Base-by-base conservation (phyloP, 2,329 filamentous ascomycete species). In the Pseudogymnoascus sp. region DNA sequence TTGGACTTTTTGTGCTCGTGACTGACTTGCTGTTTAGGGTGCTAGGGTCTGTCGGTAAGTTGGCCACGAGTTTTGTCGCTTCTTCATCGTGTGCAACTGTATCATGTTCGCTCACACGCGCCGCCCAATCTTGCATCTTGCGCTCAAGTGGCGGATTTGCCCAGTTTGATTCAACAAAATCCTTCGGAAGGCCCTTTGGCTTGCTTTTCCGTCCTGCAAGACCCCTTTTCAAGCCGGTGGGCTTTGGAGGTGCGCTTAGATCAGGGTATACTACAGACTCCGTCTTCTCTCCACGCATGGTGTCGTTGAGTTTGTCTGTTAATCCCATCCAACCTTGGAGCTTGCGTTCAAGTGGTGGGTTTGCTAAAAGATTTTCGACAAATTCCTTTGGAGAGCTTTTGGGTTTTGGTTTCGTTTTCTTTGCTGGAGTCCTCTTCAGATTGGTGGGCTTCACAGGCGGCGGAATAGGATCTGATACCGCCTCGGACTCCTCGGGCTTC, bases 61-160 rank as follows among this genome's bases (percentile, higher is more conserved):
- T 12, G 1, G 47, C 28, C 47, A 18, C 28, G 11, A 53, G 47
- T 53, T 53, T 28, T 53, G 47, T 33, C n/a, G 47, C 47, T 33
- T 53, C 14, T 53, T 53, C 47, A 20, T 53, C 47, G 28, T 53
- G 47, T 35, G 47, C 7, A 53, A 53, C 47, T 18, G 47, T 35
- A 14, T 53, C 47, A 12, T 53, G 28, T 20, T 15, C 47, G 9
- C 33, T 53, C 28, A 53, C 15, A 7, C 68, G 64, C 43, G 67
- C 67, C 0, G 82, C 83, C 85, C 84, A 87, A 57, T 84, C 80
- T 64, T 81, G 79, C 64, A 87, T 81, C 70, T 86, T 87, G 66
- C 75, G 81, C 53, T 82, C 77, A 4, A 84, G 76, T 0, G 80
- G 73, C 2, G 83, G 82, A 65, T 84, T 85, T 41, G 76, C 75